phyloP scores from a whole-genome alignment of 139 green algal genomes.

The Picochlorum sp. region DNA sequence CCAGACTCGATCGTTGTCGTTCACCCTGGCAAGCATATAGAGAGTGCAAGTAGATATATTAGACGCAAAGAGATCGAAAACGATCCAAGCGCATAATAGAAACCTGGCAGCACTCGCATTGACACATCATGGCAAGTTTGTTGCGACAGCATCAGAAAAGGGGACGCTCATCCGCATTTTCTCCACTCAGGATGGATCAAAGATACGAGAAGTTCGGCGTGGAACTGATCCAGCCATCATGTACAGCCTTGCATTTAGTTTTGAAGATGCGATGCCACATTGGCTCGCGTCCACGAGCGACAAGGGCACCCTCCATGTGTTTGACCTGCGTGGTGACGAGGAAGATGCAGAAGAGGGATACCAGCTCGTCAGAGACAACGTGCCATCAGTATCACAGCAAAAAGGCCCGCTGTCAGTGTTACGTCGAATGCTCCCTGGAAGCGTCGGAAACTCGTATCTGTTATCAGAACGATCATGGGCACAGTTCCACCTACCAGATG shows the following conservation, averaged over 20 bases:
- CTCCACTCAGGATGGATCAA: constrained; percentile 68
- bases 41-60: constrained; percentile 91
- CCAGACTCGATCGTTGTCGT: constrained; percentile 78
- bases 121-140: constrained; percentile 65
- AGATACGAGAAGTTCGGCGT: constrained; percentile 82
- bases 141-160: constrained; percentile 79
- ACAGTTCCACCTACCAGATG: constrained; percentile 58
- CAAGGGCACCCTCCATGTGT: constrained; percentile 81
- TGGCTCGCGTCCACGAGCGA: constrained; percentile 84
- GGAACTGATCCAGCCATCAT: constrained; percentile 79
- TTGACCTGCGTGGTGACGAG: constrained; percentile 12
- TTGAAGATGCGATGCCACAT: constrained; percentile 27
- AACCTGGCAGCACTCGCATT: constrained; percentile 67
- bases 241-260: constrained; percentile 75
- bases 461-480: constrained; percentile 79
- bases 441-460: constrained; percentile 57
- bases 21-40: constrained; percentile 82
- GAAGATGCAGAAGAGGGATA: background rate
- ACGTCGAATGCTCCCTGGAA: constrained; percentile 24
- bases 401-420: background rate
- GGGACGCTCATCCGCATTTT: constrained; percentile 79
- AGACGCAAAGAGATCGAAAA: constrained; percentile 78
- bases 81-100: constrained; percentile 81
- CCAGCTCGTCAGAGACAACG: background rate
- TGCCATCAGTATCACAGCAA: background rate